A percentile compares a stretch with the other conserved stretches of the same genome.
phyloP scores from a whole-genome alignment of 2,329 filamentous ascomycete genomes.

The Diaporthe citri region DNA sequence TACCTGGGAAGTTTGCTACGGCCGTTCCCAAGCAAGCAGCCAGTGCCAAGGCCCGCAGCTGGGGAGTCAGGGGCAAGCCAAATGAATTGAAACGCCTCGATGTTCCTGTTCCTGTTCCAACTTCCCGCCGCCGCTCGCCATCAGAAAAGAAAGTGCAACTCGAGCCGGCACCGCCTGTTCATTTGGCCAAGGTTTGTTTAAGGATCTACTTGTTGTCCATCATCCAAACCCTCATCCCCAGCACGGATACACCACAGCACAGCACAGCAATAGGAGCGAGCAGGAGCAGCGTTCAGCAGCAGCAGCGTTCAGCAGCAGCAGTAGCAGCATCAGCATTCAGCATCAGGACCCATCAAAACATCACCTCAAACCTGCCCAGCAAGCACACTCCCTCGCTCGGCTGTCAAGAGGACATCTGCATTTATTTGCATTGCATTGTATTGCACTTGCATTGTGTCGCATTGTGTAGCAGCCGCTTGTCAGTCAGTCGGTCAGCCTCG shows the following conservation, averaged over 20 bases:
- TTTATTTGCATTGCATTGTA: slow-evolving; percentile 8
- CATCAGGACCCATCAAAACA: slow-evolving; percentile 8
- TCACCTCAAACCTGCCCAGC: slow-evolving; percentile 19
- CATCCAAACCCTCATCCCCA: neutral
- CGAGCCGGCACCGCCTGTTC: slow-evolving; percentile 15
- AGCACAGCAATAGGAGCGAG: neutral
- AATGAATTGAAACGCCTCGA: slow-evolving; percentile 30
- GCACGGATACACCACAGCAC: neutral
- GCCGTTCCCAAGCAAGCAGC: neutral
- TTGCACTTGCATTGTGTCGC: neutral
- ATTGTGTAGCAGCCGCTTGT: slow-evolving; percentile 6
- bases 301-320: too few species aligned
- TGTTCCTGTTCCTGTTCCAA: slow-evolving; percentile 18
- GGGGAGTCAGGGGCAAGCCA: slow-evolving; percentile 27
- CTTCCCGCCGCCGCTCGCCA: slow-evolving; percentile 18
- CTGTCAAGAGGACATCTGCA: neutral
- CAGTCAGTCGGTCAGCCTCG: neutral
- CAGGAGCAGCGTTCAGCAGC: neutral
- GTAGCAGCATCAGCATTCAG: neutral
- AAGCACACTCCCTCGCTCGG: neutral
- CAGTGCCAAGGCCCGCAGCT: slow-evolving; percentile 14
- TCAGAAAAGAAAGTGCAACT: slow-evolving; percentile 27
- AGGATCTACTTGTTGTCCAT: slow-evolving; percentile 1
- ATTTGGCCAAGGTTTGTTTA: neutral
- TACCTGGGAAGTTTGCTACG: neutral